Evolutionary conservation across 2,329 filamentous ascomycete genomes (phyloP), one percentile per base, ranked within the genome.

Genomic region (Macroventuria anomochaeta): DNA sequence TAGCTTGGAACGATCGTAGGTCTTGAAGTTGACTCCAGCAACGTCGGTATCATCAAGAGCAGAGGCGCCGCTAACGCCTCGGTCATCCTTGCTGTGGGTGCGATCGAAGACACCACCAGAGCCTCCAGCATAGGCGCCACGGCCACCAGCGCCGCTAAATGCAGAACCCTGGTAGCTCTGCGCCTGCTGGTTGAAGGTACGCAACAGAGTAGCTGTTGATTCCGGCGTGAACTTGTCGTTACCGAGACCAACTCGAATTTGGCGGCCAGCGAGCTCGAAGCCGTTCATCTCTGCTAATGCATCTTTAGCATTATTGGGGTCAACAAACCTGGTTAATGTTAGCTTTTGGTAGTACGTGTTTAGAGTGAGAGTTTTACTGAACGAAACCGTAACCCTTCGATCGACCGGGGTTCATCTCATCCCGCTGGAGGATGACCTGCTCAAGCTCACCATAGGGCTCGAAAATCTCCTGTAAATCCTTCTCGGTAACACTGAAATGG

Each of bases 171-270:
- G 91, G 76, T 88, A 95, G 77, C 86, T 75, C 61, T 66, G 69
- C 32, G 62, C 67, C 67, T 79, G 80, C 71, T 81, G 87, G 76
- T 91, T 89, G 81, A 96, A 96, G 79, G 91, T 91, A 81, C 96
- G 91, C 73, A 96, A 81, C 74, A 96, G 85, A 79, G 91, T 93
- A 76, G 91, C 89, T 77, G 91, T 96, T 78, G 92, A 95, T 80
- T 97, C 95, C 72, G 93, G 90, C 78, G 93, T 97, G 80, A 97
- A 97, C 86, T 97, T 97, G 90, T 99, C 95, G 81, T 97, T 99
- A 79, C 95, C 95, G 81, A 99, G 91, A 77, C 95, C 95, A 77
- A 99, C 96, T 74, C 95, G 92, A 76, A 99, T 97, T 61, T 93
- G 92, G 75, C 95, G 93, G 77, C 93, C 93, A 70, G 95, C 95